phyloP scores from a whole-genome alignment of 352 stramenopile genomes.

The Phytopythium boreale region DNA sequence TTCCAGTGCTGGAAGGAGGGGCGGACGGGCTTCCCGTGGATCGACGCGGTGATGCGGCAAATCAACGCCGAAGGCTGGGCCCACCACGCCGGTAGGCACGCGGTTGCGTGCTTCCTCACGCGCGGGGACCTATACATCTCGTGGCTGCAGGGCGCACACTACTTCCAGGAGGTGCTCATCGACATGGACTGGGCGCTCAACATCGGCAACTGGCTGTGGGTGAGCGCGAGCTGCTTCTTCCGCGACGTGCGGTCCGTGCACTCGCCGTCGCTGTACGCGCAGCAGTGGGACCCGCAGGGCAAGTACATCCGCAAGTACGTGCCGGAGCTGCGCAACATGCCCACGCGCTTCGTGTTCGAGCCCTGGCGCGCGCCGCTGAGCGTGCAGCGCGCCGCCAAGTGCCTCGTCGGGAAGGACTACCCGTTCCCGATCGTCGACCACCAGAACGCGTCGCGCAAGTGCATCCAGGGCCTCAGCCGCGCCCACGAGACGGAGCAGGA shows the following conservation, averaged over 20 bases:
- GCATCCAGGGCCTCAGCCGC: conserved; percentile 88
- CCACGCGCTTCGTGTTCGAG: conserved; percentile 96
- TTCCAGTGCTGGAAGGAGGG: conserved; percentile 88
- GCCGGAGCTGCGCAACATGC: conserved; percentile 87
- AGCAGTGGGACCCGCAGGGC: conserved; percentile 92
- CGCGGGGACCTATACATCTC: conserved; percentile 95
- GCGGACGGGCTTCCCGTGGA: conserved; percentile 96
- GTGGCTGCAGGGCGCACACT: conserved; percentile 91
- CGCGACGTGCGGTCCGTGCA: conserved; percentile 96
- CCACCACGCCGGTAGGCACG: conserved; percentile 86
- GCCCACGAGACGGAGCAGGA: conserved; percentile 14
- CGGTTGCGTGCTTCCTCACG: conserved; percentile 98
- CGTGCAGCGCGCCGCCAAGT: conserved; percentile 82
- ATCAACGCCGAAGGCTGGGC: conserved; percentile 88
- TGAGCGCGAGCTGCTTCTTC: conserved; percentile 94
- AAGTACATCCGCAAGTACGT: conserved; percentile 92
- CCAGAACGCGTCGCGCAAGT: conserved; percentile 83
- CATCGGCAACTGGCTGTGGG: conserved; percentile 97
- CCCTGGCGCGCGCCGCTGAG: conserved; percentile 93
- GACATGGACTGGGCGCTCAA: conserved; percentile 97
- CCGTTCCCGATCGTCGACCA: conserved; percentile 95
- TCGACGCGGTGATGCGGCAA: conserved; percentile 95
- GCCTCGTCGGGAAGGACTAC: conserved; percentile 93
- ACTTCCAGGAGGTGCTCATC: conserved; percentile 92
- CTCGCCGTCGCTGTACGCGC: conserved; percentile 87